phyloP scores from a whole-genome alignment of 176 grass and related monocot species.

The Avena sativa region DNA sequence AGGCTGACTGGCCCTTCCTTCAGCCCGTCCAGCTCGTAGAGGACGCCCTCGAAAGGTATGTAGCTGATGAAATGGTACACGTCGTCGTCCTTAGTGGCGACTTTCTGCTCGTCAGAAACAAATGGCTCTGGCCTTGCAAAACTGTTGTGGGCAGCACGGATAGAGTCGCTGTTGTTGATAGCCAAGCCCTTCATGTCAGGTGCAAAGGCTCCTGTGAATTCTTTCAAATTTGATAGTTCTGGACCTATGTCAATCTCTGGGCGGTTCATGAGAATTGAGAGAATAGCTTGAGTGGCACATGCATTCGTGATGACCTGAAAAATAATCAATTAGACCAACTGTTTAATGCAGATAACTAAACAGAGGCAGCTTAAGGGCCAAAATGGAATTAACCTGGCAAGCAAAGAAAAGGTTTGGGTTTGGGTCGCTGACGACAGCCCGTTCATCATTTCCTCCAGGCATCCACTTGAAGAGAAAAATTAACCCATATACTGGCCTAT shows the following conservation, averaged over 20 bases:
- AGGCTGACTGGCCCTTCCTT: conserved; percentile 91
- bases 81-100: conserved; percentile 83
- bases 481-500: conserved; percentile 91
- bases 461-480: conserved; percentile 99
- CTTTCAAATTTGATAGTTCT: conserved; percentile 81
- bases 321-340: conserved; percentile 21
- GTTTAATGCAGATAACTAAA: conserved; percentile 21
- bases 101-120: conserved; percentile 87
- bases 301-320: conserved; percentile 93
- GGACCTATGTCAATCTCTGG: conserved; percentile 91
- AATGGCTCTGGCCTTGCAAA: conserved; percentile 98
- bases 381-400: conserved; percentile 55
- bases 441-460: conserved; percentile 79
- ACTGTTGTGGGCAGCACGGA: conserved; percentile 85
- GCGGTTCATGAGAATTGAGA: conserved; percentile 90
- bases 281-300: conserved; percentile 98
- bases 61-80: conserved; percentile 99
- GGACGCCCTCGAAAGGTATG: conserved; percentile 81
- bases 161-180: conserved; percentile 92
- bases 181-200: conserved; percentile 92
- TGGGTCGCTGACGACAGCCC: conserved; percentile 58
- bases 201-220: conserved; percentile 87
- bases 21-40: conserved; percentile 91
- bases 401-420: conserved; percentile 85
- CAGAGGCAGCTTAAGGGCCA: not conserved